Evolutionary conservation across 768 basidiomycete species (phyloP).

Genomic region (Pleurotus tuber-regium): DNA sequence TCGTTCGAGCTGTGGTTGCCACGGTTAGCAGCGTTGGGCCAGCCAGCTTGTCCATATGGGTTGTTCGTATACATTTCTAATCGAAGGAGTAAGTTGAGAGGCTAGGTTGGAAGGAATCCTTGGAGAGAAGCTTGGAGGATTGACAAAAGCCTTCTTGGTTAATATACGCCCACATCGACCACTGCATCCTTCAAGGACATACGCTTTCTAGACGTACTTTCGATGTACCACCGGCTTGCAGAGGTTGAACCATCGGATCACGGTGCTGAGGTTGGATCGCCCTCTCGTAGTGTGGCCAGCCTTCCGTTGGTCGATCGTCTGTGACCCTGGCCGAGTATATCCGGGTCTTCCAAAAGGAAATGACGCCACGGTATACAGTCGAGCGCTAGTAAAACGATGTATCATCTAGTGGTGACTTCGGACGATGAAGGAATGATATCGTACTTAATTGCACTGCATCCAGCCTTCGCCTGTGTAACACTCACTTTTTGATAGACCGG

Average conservation of each 20-base stretch:
- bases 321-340: too few species aligned
- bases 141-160: background rate
- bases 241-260: slow-evolving; percentile 5
- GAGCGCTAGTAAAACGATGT: too few species aligned
- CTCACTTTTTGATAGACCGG: too few species aligned
- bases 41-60: slow-evolving; percentile 27
- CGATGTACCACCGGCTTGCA: background rate
- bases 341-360: too few species aligned
- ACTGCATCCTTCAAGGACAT: too few species aligned
- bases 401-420: too few species aligned
- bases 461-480: too few species aligned
- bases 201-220: background rate
- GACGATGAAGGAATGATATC: too few species aligned
- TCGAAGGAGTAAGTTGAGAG: background rate
- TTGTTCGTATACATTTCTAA: slow-evolving; percentile 20
- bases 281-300: background rate
- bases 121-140: background rate
- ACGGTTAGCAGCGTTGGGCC: slow-evolving; percentile 21
- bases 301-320: slow-evolving; percentile 1
- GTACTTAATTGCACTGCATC: too few species aligned
- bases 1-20: slow-evolving; percentile 15
- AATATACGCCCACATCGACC: too few species aligned
- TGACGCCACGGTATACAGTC: too few species aligned
- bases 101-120: background rate
- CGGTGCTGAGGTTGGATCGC: slow-evolving; percentile 7